Evolutionary conservation across 106 monocot species (phyloP).

Genomic region (Dendrobium chrysotoxum): DNA sequence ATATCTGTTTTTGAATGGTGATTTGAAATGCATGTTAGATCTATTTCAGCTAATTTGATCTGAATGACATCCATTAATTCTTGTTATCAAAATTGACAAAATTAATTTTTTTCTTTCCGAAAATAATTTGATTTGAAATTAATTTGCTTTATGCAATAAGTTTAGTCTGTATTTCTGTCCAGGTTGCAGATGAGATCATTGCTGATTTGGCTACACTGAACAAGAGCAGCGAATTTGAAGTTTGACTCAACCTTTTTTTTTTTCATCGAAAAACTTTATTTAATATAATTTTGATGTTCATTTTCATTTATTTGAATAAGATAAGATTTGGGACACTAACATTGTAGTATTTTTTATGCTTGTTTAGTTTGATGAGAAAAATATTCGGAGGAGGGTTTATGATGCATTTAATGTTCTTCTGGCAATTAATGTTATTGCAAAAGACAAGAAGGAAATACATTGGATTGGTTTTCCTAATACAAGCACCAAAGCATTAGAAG

Average conservation of each 20-base stretch:
- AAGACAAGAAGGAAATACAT: constrained; percentile 63
- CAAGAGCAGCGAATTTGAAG: constrained; percentile 15
- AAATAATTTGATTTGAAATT: background rate
- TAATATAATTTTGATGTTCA: background rate
- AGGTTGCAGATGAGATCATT: constrained; percentile 80
- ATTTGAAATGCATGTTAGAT: background rate
- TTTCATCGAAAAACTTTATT: background rate
- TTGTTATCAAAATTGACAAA: background rate
- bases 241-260: constrained; percentile 5
- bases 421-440: constrained; percentile 54
- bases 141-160: background rate
- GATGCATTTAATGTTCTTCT: constrained; percentile 85
- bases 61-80: background rate
- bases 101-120: background rate
- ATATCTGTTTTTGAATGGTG: background rate
- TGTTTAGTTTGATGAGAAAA: constrained; percentile 74
- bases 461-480: constrained; percentile 53
- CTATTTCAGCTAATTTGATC: background rate
- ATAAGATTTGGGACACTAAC: background rate
- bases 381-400: constrained; percentile 69
- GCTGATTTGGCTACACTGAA: constrained; percentile 31
- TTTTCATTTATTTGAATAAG: background rate
- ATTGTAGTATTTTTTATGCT: constrained; percentile 1
- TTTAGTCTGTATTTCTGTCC: background rate
- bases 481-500: constrained; percentile 21